Conservation (phyloP, 306 rosid species). For the Senna siamea region DNA sequence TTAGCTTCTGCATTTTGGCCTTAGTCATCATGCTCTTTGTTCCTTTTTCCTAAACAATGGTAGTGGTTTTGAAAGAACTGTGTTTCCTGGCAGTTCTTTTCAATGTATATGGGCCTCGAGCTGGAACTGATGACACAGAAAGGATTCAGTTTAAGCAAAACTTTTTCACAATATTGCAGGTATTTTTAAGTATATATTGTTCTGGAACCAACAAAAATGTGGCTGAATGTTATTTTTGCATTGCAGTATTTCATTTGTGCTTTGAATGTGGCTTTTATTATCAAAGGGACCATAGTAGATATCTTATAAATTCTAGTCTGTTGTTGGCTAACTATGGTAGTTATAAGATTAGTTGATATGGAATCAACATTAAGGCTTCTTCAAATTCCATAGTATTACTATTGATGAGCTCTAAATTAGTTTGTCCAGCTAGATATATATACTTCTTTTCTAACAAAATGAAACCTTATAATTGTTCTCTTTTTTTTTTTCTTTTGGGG, state of each 20-base stretch:
- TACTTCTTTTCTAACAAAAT: conserved; percentile 7
- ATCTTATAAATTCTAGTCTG: conserved; percentile 2
- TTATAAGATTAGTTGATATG: conserved; percentile 22
- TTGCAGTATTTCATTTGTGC: conserved; percentile 31
- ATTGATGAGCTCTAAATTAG: conserved; percentile 6
- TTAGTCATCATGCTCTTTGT: neutral
- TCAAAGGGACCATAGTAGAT: conserved; percentile 23
- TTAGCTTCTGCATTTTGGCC: neutral
- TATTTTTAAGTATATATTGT: conserved; percentile 32
- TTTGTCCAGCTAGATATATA: neutral
- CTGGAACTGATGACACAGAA: conserved; percentile 71
- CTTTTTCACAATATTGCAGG: conserved; percentile 80
- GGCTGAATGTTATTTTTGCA: conserved; percentile 12
- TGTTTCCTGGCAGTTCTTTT: conserved; percentile 70
- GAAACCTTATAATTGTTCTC: neutral
- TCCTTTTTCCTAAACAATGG: neutral
- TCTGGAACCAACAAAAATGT: conserved; percentile 2
- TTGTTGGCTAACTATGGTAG: conserved; percentile 18
- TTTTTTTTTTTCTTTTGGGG: too few relatives aligned
- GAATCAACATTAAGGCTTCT: conserved; percentile 19
- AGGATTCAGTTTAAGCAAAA: conserved; percentile 76
- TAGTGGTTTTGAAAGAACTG: conserved; percentile 27
- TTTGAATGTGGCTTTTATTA: conserved; percentile 23
- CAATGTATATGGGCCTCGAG: conserved; percentile 92
- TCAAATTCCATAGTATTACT: conserved; percentile 9